Conservation (phyloP, 208 protist species). For the Crithidia acanthocephali region DNA sequence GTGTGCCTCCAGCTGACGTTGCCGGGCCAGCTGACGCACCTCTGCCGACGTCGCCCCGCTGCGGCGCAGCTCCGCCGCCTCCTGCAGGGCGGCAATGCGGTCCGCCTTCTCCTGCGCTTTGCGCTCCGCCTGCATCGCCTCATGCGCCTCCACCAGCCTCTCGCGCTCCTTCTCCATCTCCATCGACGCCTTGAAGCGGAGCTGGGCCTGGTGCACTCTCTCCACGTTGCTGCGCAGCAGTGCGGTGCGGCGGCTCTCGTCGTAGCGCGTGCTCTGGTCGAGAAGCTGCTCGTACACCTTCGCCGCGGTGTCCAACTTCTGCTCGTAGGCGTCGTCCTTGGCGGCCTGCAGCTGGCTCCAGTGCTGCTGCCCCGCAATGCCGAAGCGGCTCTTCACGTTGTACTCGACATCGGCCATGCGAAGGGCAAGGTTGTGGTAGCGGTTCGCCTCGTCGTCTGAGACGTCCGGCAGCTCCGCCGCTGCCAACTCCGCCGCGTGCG, state of each 20-base stretch:
- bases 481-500: constrained; percentile 44
- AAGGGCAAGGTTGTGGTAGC: constrained; percentile 68
- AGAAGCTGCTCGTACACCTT: constrained; percentile 80
- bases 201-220: constrained; percentile 80
- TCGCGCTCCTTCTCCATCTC: constrained; percentile 84
- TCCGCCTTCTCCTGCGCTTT: constrained; percentile 41
- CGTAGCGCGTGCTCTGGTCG: constrained; percentile 65
- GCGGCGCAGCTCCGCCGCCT: constrained; percentile 65
- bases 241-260: constrained; percentile 74
- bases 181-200: constrained; percentile 88
- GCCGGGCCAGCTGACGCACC: constrained; percentile 42
- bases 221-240: constrained; percentile 70
- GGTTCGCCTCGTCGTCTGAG: constrained; percentile 77
- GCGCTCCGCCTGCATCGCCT: constrained; percentile 66
- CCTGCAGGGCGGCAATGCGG: constrained; percentile 57
- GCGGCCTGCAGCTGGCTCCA: constrained; percentile 85
- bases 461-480: constrained; percentile 74
- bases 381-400: constrained; percentile 72
- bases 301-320: constrained; percentile 79
- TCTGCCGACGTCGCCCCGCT: constrained; percentile 52
- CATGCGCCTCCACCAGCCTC: constrained; percentile 72
- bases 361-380: constrained; percentile 82
- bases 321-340: constrained; percentile 79
- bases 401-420: constrained; percentile 83
- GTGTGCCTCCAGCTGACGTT: constrained; percentile 63